phyloP scores from a whole-genome alignment of 768 basidiomycete species.

The Hypholoma fasciculare region DNA sequence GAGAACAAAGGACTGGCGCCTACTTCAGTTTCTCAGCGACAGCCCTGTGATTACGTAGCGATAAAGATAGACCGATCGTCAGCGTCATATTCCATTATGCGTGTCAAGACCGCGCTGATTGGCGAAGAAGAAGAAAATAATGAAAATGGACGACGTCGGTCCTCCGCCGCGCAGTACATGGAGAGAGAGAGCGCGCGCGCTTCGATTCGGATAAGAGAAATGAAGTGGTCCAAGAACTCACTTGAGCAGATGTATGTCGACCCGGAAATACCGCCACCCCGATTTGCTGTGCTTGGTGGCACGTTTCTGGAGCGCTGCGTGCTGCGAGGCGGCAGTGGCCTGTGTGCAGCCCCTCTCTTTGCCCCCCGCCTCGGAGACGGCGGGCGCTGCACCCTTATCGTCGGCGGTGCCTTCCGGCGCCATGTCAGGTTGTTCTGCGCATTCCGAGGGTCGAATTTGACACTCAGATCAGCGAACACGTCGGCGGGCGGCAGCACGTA shows the following conservation, averaged over 20 bases:
- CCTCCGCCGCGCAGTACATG: background rate
- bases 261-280: conserved; percentile 21
- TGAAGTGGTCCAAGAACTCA: conserved; percentile 4
- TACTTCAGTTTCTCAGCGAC: conserved; percentile 4
- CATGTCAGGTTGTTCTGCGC: conserved; percentile 9
- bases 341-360: background rate
- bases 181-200: background rate
- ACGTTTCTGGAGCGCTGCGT: conserved; percentile 7
- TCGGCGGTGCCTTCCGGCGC: conserved; percentile 1
- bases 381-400: conserved; percentile 1
- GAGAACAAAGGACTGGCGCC: background rate
- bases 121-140: background rate
- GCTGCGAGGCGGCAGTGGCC: background rate
- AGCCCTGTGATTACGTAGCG: background rate
- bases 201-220: background rate
- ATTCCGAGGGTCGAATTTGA: background rate
- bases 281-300: conserved; percentile 15
- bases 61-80: conserved; percentile 1
- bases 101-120: background rate
- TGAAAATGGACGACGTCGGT: background rate
- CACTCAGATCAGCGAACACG: background rate
- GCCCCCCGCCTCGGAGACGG: background rate
- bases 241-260: conserved; percentile 21
- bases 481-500: conserved; percentile 12
- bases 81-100: background rate